phyloP scores from a whole-genome alignment of 164 flowering plant genomes.

The Nelumbo lutea region DNA sequence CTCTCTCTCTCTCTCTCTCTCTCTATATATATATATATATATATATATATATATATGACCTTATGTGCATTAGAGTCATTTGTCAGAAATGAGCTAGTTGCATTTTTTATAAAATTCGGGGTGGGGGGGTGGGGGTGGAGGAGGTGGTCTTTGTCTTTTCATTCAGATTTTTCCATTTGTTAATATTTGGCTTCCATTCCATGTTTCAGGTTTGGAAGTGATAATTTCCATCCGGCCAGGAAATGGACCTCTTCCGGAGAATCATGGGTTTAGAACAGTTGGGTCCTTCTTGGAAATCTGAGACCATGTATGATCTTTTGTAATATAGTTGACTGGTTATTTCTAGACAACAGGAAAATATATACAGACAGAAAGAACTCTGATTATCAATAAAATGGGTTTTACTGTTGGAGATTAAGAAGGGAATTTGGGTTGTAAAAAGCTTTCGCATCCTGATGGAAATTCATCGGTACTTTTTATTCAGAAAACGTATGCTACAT shows the following conservation, averaged over 20 bases:
- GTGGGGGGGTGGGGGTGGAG: not conserved
- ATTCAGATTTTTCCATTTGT: not conserved
- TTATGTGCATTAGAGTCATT: not conserved
- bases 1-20: too few relatives aligned
- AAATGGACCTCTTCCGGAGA: slow-evolving; percentile 81
- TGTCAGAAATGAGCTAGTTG: not conserved
- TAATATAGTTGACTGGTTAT: too few relatives aligned
- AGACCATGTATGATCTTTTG: not conserved
- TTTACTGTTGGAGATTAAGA: too few relatives aligned
- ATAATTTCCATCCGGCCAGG: slow-evolving; percentile 83
- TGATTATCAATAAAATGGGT: too few relatives aligned
- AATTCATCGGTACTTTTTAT: too few relatives aligned
- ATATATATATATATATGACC: not conserved
- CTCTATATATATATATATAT: too few relatives aligned
- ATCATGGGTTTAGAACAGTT: slow-evolving; percentile 76
- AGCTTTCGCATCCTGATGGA: too few relatives aligned
- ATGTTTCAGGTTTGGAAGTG: slow-evolving; percentile 75
- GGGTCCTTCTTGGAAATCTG: slow-evolving; percentile 69
- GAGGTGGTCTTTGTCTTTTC: not conserved
- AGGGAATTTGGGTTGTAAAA: too few relatives aligned
- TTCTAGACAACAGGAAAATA: too few relatives aligned
- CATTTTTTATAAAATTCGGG: not conserved
- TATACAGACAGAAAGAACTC: too few relatives aligned
- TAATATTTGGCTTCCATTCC: not conserved
- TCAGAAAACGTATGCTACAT: too few relatives aligned